Evolutionary conservation across 208 protist species (phyloP).

Genomic region (Wallacemonas sp.): DNA sequence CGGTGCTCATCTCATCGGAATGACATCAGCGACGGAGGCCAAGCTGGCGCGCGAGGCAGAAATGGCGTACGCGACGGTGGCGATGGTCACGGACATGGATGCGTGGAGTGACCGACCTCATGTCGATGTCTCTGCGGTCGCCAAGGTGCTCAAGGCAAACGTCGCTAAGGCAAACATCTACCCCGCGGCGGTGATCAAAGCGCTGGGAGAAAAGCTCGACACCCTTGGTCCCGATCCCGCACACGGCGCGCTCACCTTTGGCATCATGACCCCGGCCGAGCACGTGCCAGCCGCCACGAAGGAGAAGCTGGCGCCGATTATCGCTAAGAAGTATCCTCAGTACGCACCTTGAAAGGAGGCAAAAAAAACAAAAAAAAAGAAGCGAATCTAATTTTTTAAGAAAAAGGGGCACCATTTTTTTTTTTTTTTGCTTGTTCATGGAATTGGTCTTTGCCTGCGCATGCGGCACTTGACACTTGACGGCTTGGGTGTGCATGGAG

Average conservation of each 20-base stretch:
- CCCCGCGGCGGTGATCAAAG: slow-evolving; percentile 42
- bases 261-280: slow-evolving; percentile 52
- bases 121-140: slow-evolving; percentile 61
- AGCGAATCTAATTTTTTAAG: neutral
- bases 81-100: slow-evolving; percentile 95
- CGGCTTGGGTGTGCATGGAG: too few relatives aligned
- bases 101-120: slow-evolving; percentile 84
- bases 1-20: slow-evolving; percentile 89
- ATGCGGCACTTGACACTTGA: neutral
- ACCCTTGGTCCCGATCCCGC: slow-evolving; percentile 53
- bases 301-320: slow-evolving; percentile 44
- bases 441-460: neutral
- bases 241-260: slow-evolving; percentile 47
- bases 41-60: slow-evolving; percentile 92
- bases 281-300: slow-evolving; percentile 44
- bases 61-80: slow-evolving; percentile 84
- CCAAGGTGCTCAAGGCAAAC: slow-evolving; percentile 60
- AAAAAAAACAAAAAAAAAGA: slow-evolving; percentile 4
- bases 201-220: slow-evolving; percentile 25
- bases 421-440: neutral
- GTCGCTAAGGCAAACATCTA: slow-evolving; percentile 68
- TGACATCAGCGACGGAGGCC: slow-evolving; percentile 91
- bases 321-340: slow-evolving; percentile 60
- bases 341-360: slow-evolving; percentile 19
- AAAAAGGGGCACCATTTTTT: too few relatives aligned